Percentiles rank a stretch among this genome's conserved stretches.
These are phyloP conservation scores for Mortierella sp. DNA, from an alignment of 371 early-diverging fungal genomes.

Conservation along the genomic window DNA sequence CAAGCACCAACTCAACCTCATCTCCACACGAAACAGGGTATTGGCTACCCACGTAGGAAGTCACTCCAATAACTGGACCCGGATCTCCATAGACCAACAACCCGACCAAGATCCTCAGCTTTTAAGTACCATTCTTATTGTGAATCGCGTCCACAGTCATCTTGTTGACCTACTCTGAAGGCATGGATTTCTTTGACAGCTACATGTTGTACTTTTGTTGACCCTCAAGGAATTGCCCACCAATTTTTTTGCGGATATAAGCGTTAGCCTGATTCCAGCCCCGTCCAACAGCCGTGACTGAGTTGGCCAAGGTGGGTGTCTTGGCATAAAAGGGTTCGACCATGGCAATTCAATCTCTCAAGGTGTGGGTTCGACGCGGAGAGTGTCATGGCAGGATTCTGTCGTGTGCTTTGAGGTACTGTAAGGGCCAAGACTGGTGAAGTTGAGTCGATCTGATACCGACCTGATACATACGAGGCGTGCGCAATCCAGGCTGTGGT, in stretches of 20 bases:
- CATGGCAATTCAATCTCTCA: slow-evolving; percentile 62
- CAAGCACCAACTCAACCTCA: slow-evolving; percentile 53
- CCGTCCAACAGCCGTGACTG: slow-evolving; percentile 28
- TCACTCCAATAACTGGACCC: slow-evolving; percentile 38
- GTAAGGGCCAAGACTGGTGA: slow-evolving; percentile 56
- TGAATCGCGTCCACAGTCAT: slow-evolving; percentile 37
- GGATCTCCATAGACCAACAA: slow-evolving; percentile 41
- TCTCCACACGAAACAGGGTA: slow-evolving; percentile 41
- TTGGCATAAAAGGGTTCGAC: slow-evolving; percentile 56
- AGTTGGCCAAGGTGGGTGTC: slow-evolving; percentile 31
- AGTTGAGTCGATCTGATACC: slow-evolving; percentile 50
- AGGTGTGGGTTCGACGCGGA: slow-evolving; percentile 60
- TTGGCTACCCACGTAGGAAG: slow-evolving; percentile 55
- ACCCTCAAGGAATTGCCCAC: slow-evolving; percentile 39
- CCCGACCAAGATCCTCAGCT: slow-evolving; percentile 54
- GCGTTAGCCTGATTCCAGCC: slow-evolving; percentile 37
- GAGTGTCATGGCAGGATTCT: slow-evolving; percentile 59
- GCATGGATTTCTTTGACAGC: slow-evolving; percentile 39
- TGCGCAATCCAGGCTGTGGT: slow-evolving; percentile 40
- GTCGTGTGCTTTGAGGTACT: slow-evolving; percentile 61
- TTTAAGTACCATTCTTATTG: slow-evolving; percentile 32
- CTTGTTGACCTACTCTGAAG: slow-evolving; percentile 55
- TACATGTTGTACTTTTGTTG: slow-evolving; percentile 14
- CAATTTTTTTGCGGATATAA: slow-evolving; percentile 44
- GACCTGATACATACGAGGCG: slow-evolving; percentile 59